Evolutionary conservation across 805 yeast species (phyloP), one percentile per base, ranked within the genome.

Genomic region (Huiozyma sinensis): DNA sequence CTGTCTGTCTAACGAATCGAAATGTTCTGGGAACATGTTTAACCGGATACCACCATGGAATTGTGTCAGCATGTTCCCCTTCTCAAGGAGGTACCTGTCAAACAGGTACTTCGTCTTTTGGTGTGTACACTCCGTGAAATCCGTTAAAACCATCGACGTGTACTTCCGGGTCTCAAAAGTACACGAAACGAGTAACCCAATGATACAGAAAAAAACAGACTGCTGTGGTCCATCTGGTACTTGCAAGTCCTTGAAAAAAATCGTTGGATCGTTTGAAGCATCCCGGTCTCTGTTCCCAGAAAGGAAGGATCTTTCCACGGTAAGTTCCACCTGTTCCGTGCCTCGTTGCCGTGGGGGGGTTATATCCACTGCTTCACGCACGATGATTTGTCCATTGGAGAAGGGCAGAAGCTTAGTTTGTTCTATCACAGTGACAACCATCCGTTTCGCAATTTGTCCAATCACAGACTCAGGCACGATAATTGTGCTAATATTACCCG

Each of bases 111-210:
- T 53, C 28, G 33, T 36, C 6, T 44, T 41, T 1, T 43, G 31
- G 3, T 17, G 13, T 1, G 30, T 8, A 40, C 56, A 58, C 6
- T 41, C 33, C 1, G 60, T 59, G 38, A 60, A 59, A 47, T 60
- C 65, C 8, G 64, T 59, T 31, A 60, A 56, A 9, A 55, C 50
- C 40, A 57, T 39, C 13, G 48, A 40, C 1, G 42, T 47, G 42
- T 43, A 55, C 4, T 41, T 28, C 0, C 36, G 33, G 24, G 45
- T 41, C 32, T 53, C 54, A 40, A 48, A 50, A 2, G 57, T 40
- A 34, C 49, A 48, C 5, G 58, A 48, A 2, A 57, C 52, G 7
- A 55, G 45, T 24, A 54, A 39, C 4, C 51, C 60, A n/a, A 54
- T 39, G 44, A 54, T 48, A 7, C 41, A 44, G 7, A 48, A 45